A percentile compares a stretch with the other conserved stretches of the same genome.
Evolutionary conservation across 768 basidiomycete species (phyloP).

Genomic region (Macrolepiota fuliginosa): DNA sequence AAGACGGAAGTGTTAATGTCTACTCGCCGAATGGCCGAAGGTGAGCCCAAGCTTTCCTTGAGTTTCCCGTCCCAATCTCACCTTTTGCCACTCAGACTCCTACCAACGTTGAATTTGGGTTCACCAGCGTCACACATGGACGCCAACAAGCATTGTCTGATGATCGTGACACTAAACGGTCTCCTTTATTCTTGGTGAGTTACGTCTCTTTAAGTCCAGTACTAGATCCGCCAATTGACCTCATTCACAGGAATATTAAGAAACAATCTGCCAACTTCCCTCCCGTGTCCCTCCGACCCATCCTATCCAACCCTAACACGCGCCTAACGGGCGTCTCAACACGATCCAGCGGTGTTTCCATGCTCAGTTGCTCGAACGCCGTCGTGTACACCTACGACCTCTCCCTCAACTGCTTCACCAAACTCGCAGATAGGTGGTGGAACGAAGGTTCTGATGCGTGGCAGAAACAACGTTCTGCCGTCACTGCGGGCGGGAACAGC

Average conservation of each 20-base stretch:
- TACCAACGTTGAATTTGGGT: constrained; percentile 75
- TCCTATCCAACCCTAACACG: constrained; percentile 57
- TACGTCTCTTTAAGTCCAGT: neutral
- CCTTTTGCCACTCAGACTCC: constrained; percentile 47
- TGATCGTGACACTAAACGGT: constrained; percentile 73
- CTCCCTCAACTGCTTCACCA: constrained; percentile 64
- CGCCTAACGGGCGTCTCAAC: constrained; percentile 63
- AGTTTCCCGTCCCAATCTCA: constrained; percentile 1
- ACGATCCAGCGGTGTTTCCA: constrained; percentile 76
- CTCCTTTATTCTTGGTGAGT: constrained; percentile 74
- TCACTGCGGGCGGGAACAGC: neutral
- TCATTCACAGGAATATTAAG: constrained; percentile 64
- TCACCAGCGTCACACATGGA: constrained; percentile 69
- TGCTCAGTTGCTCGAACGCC: constrained; percentile 78
- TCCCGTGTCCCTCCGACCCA: constrained; percentile 57
- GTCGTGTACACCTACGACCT: constrained; percentile 77
- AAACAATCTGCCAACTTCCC: constrained; percentile 63
- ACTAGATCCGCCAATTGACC: neutral
- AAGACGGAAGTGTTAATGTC: constrained; percentile 78
- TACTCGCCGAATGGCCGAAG: constrained; percentile 84
- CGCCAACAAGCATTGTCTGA: constrained; percentile 57
- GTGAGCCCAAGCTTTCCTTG: constrained; percentile 37
- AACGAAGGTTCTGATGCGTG: constrained; percentile 78
- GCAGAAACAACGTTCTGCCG: constrained; percentile 46
- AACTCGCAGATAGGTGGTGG: constrained; percentile 84